These are phyloP conservation scores for Neurospora sp. DNA, from an alignment of 495 filamentous ascomycete genomes.

Conservation along the genomic window DNA sequence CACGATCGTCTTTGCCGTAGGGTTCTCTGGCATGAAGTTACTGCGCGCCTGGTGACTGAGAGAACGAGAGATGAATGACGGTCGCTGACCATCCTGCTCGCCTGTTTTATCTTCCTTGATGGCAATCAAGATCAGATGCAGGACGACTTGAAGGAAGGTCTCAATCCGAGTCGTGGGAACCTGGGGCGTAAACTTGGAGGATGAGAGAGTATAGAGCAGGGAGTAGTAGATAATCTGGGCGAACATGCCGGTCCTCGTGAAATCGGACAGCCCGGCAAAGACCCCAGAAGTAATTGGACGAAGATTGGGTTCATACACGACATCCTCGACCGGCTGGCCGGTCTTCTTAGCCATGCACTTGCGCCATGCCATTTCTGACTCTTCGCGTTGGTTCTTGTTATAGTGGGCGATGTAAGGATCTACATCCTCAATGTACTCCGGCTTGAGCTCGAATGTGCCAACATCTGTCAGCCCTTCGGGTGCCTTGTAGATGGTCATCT, in stretches of 20 bases:
- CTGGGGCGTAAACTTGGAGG: slow-evolving; percentile 51
- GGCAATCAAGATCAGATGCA: slow-evolving; percentile 78
- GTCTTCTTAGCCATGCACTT: slow-evolving; percentile 81
- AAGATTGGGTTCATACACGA: slow-evolving; percentile 88
- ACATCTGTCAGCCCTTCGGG: slow-evolving; percentile 88
- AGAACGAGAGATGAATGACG: slow-evolving; percentile 61
- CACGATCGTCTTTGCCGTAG: slow-evolving; percentile 55
- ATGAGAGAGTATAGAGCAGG: slow-evolving; percentile 63
- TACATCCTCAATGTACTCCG: slow-evolving; percentile 69
- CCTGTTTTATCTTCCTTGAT: slow-evolving; percentile 64
- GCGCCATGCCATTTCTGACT: slow-evolving; percentile 80
- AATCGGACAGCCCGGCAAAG: slow-evolving; percentile 63
- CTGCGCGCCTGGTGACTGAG: slow-evolving; percentile 49
- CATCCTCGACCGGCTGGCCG: slow-evolving; percentile 66
- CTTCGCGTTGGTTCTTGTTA: slow-evolving; percentile 93
- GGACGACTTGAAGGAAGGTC: slow-evolving; percentile 78
- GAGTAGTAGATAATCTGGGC: slow-evolving; percentile 85
- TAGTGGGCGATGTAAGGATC: slow-evolving; percentile 95
- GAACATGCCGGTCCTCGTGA: slow-evolving; percentile 77
- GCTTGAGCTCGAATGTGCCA: slow-evolving; percentile 87
- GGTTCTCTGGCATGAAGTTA: slow-evolving; percentile 41
- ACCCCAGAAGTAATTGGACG: slow-evolving; percentile 65
- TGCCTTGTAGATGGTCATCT: slow-evolving; percentile 78
- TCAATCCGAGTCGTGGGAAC: slow-evolving; percentile 78
- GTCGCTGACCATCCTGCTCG: slow-evolving; percentile 38